Evolutionary conservation across 768 basidiomycete genomes (phyloP).

Genomic region (Calocera viscosa): DNA sequence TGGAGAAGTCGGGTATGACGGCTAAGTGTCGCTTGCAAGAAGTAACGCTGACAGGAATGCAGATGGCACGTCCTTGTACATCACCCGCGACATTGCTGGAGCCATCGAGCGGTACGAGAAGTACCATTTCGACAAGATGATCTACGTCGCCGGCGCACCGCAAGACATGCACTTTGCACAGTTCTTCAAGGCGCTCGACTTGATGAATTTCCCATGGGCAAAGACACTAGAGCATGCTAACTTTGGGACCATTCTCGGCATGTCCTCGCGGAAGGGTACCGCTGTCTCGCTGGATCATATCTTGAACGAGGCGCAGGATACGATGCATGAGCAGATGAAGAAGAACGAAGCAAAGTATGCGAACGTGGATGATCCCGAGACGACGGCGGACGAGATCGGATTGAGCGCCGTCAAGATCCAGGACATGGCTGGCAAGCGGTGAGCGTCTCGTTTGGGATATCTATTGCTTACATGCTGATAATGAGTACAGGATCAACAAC

Average conservation of each 20-base stretch:
- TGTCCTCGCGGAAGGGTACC: constrained; percentile 88
- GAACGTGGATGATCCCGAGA: constrained; percentile 75
- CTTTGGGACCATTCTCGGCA: constrained; percentile 83
- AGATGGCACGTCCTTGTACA: constrained; percentile 91
- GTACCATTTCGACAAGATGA: constrained; percentile 84
- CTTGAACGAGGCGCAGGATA: constrained; percentile 66
- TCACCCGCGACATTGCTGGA: constrained; percentile 89
- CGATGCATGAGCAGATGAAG: constrained; percentile 96
- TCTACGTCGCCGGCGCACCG: constrained; percentile 57
- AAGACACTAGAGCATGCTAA: constrained; percentile 73
- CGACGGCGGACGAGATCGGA: constrained; percentile 67
- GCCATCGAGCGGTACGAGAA: constrained; percentile 86
- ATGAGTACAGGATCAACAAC: constrained; percentile 64
- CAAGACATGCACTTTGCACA: constrained; percentile 81
- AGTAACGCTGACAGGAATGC: not conserved
- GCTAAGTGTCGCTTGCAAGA: not conserved
- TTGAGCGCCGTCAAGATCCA: constrained; percentile 96
- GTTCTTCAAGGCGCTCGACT: constrained; percentile 82
- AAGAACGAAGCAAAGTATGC: constrained; percentile 88
- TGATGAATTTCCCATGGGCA: constrained; percentile 87
- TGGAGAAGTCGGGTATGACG: constrained; percentile 65
- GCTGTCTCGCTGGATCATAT: constrained; percentile 93
- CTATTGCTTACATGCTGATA: constrained; percentile 11
- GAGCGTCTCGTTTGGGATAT: constrained; percentile 19
- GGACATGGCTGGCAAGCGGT: constrained; percentile 92